Base-by-base conservation (phyloP, 805 yeast species). In the Hanseniaspora guilliermondii region DNA sequence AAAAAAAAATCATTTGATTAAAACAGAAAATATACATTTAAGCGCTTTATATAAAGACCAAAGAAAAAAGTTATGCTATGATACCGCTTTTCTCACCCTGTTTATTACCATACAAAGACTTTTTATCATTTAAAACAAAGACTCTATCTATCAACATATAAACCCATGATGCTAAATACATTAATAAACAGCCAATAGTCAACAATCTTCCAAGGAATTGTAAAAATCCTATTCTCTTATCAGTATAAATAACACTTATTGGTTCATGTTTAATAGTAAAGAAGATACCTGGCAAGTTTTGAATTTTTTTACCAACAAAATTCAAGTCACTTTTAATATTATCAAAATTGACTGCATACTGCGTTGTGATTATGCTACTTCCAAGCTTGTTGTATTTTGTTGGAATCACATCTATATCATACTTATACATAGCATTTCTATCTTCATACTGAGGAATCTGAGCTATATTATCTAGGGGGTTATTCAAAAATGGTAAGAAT, bases 241-340 rank as follows among this genome's bases (percentile, higher is more conserved):
- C 97, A 25, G 73, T 73, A 21, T 88, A 74, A 3, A 77, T 68
- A 60, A 93, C 74, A 46, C 81, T 76, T 42, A 93, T 78, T 4
- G 97, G 91, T 62, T 93, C 97, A 65, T 93, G 87, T 60, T 87
- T 87, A 66, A 89, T 91, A 55, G 76, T 78, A 70, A 93, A 78
- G 62, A 77, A 85, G 25, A 91, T 80, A 0, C 96, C 97, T 4
- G 97, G 94, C 5, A 76, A 65, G 24, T 68, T 68, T 17, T 57
- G 53, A 16, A 60, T 59, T 22, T 21, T 17, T 44, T 59, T 56
- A 17, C 56, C 57, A 30, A 47, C 39, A 33, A 41, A 45, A 14
- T 44, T 53, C 38, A 40, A 21, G 4, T 60, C 52, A 33, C 56
- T 60, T 6, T 59, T 62, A 36, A 62, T 66, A 56, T 74, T 77